Conservation (phyloP, 495 filamentous ascomycete species). For the Durotheca rogersii region DNA sequence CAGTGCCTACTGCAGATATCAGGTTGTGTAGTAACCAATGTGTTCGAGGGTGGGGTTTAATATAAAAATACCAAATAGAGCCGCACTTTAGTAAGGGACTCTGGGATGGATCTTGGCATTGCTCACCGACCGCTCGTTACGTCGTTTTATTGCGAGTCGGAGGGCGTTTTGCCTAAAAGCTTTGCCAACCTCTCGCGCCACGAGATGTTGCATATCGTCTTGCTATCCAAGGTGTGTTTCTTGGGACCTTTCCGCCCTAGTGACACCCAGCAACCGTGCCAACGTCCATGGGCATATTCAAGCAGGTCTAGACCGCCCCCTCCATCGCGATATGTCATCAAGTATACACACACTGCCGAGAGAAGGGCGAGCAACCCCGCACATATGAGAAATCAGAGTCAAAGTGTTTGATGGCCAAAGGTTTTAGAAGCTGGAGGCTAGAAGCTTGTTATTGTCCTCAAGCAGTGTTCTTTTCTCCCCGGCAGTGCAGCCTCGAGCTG, state of each 20-base stretch:
- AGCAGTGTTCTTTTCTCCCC: too few relatives aligned
- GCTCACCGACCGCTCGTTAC: constrained; percentile 18
- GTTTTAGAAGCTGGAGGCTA: too few relatives aligned
- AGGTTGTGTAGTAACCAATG: too few relatives aligned
- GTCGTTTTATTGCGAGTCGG: constrained; percentile 11
- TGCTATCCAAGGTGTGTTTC: constrained; percentile 7
- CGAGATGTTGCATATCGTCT: constrained; percentile 17
- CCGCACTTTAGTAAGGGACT: constrained; percentile 9
- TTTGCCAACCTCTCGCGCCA: constrained; percentile 18
- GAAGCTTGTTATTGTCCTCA: too few relatives aligned
- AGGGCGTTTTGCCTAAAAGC: constrained; percentile 24
- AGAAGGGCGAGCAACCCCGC: neutral
- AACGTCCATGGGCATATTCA: constrained; percentile 9
- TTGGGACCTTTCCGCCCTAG: constrained; percentile 5
- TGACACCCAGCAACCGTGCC: constrained; percentile 13
- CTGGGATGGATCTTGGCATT: constrained; percentile 10
- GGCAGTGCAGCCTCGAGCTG: too few relatives aligned
- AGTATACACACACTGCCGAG: constrained; percentile 1
- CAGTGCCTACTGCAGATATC: too few relatives aligned
- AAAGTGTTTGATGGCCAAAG: neutral
- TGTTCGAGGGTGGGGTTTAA: constrained; percentile 15
- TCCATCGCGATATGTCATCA: constrained; percentile 29
- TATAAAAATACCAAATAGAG: constrained; percentile 16
- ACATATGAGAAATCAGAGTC: neutral
- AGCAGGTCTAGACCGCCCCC: constrained; percentile 18